Conservation (phyloP, 2,329 filamentous ascomycete species). For the Xylariales sp. region DNA sequence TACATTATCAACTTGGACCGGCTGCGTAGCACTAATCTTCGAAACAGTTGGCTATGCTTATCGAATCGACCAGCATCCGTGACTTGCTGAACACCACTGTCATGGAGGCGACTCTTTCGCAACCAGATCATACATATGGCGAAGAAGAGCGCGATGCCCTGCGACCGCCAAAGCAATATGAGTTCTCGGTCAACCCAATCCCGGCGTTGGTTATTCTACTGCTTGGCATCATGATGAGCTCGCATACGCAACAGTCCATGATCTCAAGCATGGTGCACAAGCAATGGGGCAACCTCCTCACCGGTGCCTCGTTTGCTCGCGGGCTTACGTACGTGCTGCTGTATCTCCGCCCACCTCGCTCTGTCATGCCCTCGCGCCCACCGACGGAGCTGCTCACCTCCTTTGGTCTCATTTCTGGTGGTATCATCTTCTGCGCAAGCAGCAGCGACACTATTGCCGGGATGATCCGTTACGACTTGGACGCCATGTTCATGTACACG, state of each 20-base stretch:
- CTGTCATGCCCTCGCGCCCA: slow-evolving; percentile 74
- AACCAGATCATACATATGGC: slow-evolving; percentile 28
- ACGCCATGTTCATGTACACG: slow-evolving; percentile 93
- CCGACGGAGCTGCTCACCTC: slow-evolving; percentile 84
- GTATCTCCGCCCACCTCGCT: slow-evolving; percentile 76
- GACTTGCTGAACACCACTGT: slow-evolving; percentile 58
- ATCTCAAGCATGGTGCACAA: slow-evolving; percentile 87
- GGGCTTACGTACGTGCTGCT: slow-evolving; percentile 73
- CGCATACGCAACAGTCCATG: slow-evolving; percentile 80
- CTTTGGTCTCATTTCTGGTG: slow-evolving; percentile 83
- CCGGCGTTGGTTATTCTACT: slow-evolving; percentile 82
- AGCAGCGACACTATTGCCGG: slow-evolving; percentile 70
- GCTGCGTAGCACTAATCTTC: too few relatives aligned
- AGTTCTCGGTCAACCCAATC: slow-evolving; percentile 79
- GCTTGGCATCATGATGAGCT: slow-evolving; percentile 91
- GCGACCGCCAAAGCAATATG: slow-evolving; percentile 61
- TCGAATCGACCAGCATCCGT: slow-evolving; percentile 70
- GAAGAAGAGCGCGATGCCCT: slow-evolving; percentile 46
- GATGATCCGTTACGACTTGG: slow-evolving; percentile 72
- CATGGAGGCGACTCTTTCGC: slow-evolving; percentile 27
- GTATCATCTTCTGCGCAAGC: slow-evolving; percentile 88
- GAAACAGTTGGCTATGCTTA: slow-evolving; percentile 61
- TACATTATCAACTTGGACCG: slow-evolving; percentile 18
- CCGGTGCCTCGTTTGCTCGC: slow-evolving; percentile 74
- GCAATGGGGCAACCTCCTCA: slow-evolving; percentile 85